Evolutionary conservation across 2,329 filamentous ascomycete species (phyloP), one percentile per base, ranked within the genome.

Genomic region (Pestalotiopsis sp.): DNA sequence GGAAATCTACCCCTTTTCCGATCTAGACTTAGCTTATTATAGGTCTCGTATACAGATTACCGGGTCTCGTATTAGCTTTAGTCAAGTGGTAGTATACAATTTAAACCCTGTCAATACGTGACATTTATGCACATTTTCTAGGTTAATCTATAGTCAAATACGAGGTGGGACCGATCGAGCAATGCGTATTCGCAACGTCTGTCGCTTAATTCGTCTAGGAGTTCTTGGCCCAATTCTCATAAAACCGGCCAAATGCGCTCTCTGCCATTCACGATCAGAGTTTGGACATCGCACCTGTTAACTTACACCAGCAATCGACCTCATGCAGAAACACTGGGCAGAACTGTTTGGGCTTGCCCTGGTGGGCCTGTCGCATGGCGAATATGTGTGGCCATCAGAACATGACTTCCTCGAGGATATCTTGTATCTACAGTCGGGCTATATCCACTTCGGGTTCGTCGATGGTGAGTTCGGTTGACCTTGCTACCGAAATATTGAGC

Each of bases 341-440:
- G 39, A 23, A 52, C 20, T 64, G 12, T 36, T n/a, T 31, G 62
- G 38, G 62, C 39, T 64, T 27, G 38, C 39, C 39, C 62, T 41
- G 49, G 62, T 39, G n/a, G 62, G 38, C 3, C 39, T 52, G 1
- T 64, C 62, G 2, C 62, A 64, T n/a, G 62, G 62, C 62, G 62
- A 38, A 65, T 70, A 70, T 39, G 45, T 67, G 7, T 70, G 69
- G 69, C 69, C 69, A 11, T 69, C 64, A 25, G 60, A 69, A 41
- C 64, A 66, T 56, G 69, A 70, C 36, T 67, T 36, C 20, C n/a
- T 70, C 5, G 69, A 70, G 56, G 69, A 70, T 58, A 31, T 70
- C 14, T 41, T 70, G 65, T 63, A 38, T 7, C 61, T 70, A 14
- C 69, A 69, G 23, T 45, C 14, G 38, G 69, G 69, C 5, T 70